Evolutionary conservation across 1,284 basidiomycete genomes (phyloP).

Genomic region (Microbotryomycetes sp.): DNA sequence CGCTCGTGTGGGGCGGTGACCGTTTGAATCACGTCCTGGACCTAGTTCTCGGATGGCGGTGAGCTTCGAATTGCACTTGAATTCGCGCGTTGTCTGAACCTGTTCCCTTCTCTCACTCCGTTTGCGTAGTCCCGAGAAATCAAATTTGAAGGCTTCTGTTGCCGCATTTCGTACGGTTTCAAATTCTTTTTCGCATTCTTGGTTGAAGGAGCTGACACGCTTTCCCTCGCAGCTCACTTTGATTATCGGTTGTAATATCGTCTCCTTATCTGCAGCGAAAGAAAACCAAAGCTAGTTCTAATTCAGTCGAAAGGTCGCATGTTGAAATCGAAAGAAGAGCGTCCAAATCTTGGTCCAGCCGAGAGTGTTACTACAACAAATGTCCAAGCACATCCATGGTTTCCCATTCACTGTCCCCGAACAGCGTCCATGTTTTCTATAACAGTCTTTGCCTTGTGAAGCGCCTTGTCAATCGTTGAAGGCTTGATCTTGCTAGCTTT

Average conservation of each 20-base stretch:
- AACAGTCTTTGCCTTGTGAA: too few relatives aligned
- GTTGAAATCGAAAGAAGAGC: too few relatives aligned
- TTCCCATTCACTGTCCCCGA: too few relatives aligned
- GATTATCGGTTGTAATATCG: constrained; percentile 4
- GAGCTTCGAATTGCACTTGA: neutral
- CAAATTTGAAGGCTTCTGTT: neutral
- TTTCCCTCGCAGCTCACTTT: neutral
- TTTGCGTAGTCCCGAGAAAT: neutral
- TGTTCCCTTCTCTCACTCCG: neutral
- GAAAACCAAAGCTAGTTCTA: too few relatives aligned
- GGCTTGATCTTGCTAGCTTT: too few relatives aligned
- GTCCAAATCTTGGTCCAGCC: too few relatives aligned
- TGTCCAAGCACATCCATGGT: too few relatives aligned
- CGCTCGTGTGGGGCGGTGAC: constrained; percentile 4
- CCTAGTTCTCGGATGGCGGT: constrained; percentile 7
- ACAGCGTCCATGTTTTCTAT: too few relatives aligned
- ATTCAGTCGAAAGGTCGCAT: too few relatives aligned
- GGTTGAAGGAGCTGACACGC: neutral
- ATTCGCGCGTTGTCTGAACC: neutral
- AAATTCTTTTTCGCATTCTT: neutral
- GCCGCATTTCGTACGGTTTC: neutral
- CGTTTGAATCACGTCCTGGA: constrained; percentile 5
- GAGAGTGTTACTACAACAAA: too few relatives aligned
- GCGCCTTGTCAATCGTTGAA: too few relatives aligned
- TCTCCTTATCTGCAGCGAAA: too few relatives aligned